Conservation (phyloP, 2,329 filamentous ascomycete genomes). For the Ciborinia camelliae region DNA sequence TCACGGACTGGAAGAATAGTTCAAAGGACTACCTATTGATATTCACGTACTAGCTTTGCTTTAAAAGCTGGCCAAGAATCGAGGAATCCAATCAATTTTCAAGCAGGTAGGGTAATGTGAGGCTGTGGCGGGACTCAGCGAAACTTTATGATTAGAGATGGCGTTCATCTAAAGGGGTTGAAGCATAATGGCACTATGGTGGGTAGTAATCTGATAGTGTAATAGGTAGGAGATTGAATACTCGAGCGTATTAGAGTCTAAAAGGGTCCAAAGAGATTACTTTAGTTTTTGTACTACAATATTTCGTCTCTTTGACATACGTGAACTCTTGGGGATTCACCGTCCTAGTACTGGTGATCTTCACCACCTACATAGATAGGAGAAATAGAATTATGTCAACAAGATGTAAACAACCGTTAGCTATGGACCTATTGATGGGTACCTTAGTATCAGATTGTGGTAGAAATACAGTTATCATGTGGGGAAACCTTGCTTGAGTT, state of each 20-base stretch:
- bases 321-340: no score
- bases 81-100: not conserved
- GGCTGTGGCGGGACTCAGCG: not conserved
- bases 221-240: not conserved
- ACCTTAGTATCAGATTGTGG: not conserved
- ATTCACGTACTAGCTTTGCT: not conserved
- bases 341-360: not conserved
- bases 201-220: not conserved
- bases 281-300: not conserved
- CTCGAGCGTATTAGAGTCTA: not conserved
- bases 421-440: not conserved
- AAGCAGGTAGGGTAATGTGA: not conserved
- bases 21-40: not conserved
- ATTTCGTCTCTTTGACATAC: not conserved
- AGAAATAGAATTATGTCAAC: not conserved
- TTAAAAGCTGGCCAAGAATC: not conserved
- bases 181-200: not conserved
- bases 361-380: not conserved
- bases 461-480: slow-evolving; percentile 14
- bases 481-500: slow-evolving; percentile 18
- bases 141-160: not conserved
- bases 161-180: not conserved
- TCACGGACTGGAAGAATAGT: not conserved
- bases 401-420: not conserved
- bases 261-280: not conserved